These are phyloP conservation scores for Aureobasidium sp. DNA, from an alignment of 2,329 filamentous ascomycete genomes.

Conservation along the genomic window DNA sequence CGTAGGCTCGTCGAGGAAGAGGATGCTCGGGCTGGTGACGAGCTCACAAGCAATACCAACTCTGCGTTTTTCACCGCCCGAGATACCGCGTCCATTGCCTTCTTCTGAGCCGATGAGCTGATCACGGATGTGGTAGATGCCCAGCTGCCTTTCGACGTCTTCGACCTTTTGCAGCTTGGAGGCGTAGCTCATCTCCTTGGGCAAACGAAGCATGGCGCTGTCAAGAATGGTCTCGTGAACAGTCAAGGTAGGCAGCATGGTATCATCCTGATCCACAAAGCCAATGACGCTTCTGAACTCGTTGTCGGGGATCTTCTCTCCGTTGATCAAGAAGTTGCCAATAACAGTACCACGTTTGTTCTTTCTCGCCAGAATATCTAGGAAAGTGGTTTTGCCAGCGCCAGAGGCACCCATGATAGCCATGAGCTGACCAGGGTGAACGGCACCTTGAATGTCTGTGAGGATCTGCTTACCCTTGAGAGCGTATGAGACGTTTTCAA, in stretches of 20 bases:
- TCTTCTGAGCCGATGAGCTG: slow-evolving; percentile 96
- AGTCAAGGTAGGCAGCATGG: slow-evolving; percentile 89
- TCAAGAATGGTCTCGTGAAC: slow-evolving; percentile 97
- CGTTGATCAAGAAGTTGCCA: slow-evolving; percentile 88
- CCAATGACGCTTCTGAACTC: slow-evolving; percentile 91
- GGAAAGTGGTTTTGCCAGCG: slow-evolving; percentile 92
- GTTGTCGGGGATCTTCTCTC: slow-evolving; percentile 74
- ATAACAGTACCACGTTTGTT: slow-evolving; percentile 78
- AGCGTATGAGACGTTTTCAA: slow-evolving; percentile 78
- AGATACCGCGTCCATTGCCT: slow-evolving; percentile 87
- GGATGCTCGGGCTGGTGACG: slow-evolving; percentile 92
- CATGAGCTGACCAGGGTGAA: slow-evolving; percentile 90
- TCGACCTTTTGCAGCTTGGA: slow-evolving; percentile 88
- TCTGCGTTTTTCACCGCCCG: slow-evolving; percentile 90
- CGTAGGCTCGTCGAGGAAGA: slow-evolving; percentile 95
- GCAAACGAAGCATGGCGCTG: slow-evolving; percentile 85
- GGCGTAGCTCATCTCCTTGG: slow-evolving; percentile 76
- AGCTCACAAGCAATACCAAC: slow-evolving; percentile 97
- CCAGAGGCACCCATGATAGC: slow-evolving; percentile 98
- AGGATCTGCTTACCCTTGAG: slow-evolving; percentile 87
- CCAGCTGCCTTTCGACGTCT: slow-evolving; percentile 92
- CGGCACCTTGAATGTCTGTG: slow-evolving; percentile 70
- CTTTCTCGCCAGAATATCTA: slow-evolving; percentile 93
- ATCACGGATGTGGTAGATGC: slow-evolving; percentile 88
- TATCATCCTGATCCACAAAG: slow-evolving; percentile 97